Conservation (phyloP, 192 early-diverging fungal species). For the Chytriomyces hyalinus region DNA sequence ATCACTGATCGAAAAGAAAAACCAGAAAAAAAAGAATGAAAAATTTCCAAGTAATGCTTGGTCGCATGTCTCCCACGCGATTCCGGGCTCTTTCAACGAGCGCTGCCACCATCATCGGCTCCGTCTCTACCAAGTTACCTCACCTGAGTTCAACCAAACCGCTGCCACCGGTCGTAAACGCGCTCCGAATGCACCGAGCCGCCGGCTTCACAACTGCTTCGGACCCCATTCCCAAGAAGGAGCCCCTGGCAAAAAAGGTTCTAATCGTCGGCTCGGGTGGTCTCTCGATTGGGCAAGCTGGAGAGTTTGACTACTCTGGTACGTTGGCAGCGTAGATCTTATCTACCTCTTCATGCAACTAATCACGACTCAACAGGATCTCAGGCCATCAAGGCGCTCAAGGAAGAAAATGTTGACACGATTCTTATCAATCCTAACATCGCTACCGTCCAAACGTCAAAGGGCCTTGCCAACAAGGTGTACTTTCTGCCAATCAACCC, state of each 20-base stretch:
- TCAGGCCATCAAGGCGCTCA: conserved; percentile 96
- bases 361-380: conserved; percentile 61
- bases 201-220: background rate
- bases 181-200: background rate
- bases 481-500: conserved; percentile 96
- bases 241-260: conserved; percentile 67
- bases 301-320: conserved; percentile 99
- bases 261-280: conserved; percentile 96
- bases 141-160: background rate
- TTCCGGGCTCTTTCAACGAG: background rate
- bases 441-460: conserved; percentile 96
- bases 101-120: too few species aligned
- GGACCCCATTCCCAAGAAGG: background rate
- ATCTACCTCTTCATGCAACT: conserved; percentile 22
- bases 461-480: conserved; percentile 89
- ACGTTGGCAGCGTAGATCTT: conserved; percentile 32
- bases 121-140: background rate
- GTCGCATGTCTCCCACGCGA: background rate
- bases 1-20: too few species aligned
- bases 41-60: too few species aligned
- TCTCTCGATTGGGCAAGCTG: conserved; percentile 94
- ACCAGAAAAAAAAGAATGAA: too few species aligned
- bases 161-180: background rate
- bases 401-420: conserved; percentile 89
- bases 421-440: conserved; percentile 99